Evolutionary conservation across 2,329 filamentous ascomycete species (phyloP).

Genomic region (Colletotrichum plurivorum): DNA sequence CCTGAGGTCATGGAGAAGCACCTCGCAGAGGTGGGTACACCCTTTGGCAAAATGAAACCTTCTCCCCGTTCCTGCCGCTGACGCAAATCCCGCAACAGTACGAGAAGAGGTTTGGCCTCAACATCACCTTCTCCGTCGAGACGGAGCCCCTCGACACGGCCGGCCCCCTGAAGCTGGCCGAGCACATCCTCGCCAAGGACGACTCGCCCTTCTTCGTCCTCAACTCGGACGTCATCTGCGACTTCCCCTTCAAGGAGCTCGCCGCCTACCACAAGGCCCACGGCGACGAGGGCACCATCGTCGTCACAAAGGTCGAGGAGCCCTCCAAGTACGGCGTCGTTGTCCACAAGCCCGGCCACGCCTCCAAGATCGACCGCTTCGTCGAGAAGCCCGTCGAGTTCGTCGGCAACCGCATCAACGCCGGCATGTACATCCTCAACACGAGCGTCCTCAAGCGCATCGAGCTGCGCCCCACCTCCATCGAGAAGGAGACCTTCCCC

Average conservation of each 20-base stretch:
- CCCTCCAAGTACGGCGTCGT: conserved; percentile 99
- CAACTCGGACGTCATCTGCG: conserved; percentile 98
- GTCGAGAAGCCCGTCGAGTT: conserved; percentile 99
- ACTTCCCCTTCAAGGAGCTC: conserved; percentile 93
- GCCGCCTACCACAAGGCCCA: conserved; percentile 93
- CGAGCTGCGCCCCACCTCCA: conserved; percentile 95
- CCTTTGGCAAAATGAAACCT: background rate
- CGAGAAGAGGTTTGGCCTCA: conserved; percentile 91
- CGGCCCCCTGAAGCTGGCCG: conserved; percentile 94
- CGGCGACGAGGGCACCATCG: conserved; percentile 96
- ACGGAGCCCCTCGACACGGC: conserved; percentile 95
- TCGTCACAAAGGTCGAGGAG: conserved; percentile 99
- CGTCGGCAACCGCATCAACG: conserved; percentile 98
- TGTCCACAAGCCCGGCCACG: conserved; percentile 94
- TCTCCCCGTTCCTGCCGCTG: background rate
- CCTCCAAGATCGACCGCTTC: conserved; percentile 95
- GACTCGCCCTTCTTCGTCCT: conserved; percentile 97
- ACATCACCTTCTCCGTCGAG: conserved; percentile 97
- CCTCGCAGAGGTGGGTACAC: conserved; percentile 81
- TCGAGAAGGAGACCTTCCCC: conserved; percentile 99
- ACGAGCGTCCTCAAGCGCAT: conserved; percentile 91
- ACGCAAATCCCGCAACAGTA: conserved; percentile 68
- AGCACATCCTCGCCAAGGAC: conserved; percentile 92
- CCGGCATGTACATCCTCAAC: conserved; percentile 98
- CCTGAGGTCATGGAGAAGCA: conserved; percentile 98